Percentiles rank a stretch among this genome's conserved stretches.
phyloP scores from a whole-genome alignment of 139 green algal species.

The Chlamydomonas sp. region DNA sequence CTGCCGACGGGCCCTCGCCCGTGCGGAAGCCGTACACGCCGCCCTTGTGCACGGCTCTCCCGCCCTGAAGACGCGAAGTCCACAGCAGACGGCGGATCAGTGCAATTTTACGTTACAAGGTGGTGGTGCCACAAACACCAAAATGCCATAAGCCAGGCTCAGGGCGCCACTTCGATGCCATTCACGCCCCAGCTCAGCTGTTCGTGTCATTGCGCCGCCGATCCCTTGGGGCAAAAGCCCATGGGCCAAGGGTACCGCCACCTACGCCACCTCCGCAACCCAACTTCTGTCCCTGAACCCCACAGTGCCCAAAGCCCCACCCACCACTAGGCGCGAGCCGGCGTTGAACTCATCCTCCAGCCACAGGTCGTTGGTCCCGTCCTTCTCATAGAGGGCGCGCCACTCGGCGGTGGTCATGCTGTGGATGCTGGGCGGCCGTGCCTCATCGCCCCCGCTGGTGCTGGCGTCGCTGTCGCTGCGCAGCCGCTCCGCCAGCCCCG shows the following conservation, averaged over 20 bases:
- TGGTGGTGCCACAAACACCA: no score
- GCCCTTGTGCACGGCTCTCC: constrained; percentile 78
- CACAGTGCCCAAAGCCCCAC: constrained; percentile 6
- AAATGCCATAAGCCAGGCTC: no score
- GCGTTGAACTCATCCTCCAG: constrained; percentile 96
- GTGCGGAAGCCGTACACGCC: constrained; percentile 70
- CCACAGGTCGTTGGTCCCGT: constrained; percentile 90
- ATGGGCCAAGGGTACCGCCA: no score
- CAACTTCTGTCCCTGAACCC: no score
- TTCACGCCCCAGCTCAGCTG: no score
- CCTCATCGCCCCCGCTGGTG: background rate
- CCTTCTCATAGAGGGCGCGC: constrained; percentile 79
- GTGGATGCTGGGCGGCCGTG: constrained; percentile 59
- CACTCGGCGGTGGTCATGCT: constrained; percentile 86
- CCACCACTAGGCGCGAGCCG: constrained; percentile 82
- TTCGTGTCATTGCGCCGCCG: no score
- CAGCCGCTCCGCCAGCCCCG: constrained; percentile 17
- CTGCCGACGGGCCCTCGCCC: constrained; percentile 77
- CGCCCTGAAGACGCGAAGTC: constrained; percentile 63
- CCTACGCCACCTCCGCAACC: no score
- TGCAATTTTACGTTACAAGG: no score
- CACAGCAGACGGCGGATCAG: no score
- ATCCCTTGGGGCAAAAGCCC: no score
- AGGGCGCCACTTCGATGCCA: no score
- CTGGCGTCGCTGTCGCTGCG: background rate